Base-by-base conservation (phyloP, 73 alveolate genomes). In the Loxodes magnus region DNA sequence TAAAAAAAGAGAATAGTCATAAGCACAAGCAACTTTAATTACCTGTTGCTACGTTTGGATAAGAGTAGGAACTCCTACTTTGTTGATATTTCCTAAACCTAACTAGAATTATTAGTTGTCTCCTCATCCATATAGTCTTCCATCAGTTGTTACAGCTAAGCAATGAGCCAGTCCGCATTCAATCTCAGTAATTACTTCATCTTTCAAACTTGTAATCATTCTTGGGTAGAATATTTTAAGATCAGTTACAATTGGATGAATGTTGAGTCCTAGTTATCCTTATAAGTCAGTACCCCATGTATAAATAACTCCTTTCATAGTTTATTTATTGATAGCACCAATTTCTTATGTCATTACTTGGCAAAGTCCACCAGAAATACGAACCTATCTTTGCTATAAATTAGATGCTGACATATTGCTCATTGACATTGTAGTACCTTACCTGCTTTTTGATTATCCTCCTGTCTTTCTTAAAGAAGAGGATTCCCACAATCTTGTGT, bases 131-230 rank as follows among this genome's bases (percentile, higher is more conserved):
- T 56, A 88, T 25, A 83, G 67, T 33, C 39, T 48, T 16, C 94
- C 95, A 35, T 74, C 93, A 17, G 64, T 46, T 1, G 85, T 53
- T 43, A 88, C 51, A 3, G 90, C 94, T 5, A 75, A 63, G 23
- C 84, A 67, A 50, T 88, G 98, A 0, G 93, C 94, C 34, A 78
- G 96, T 9, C 98, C 98, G 44, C 93, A 77, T 27, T 92, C 74
- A 10, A 88, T 56, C 31, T 74, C 92, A 16, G 59, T 88, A 6
- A 88, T 88, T 22, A 83, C 43, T 53, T 78, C 73, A 44, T 88
- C 91, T 70, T 79, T 88, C 29, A 88, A 71, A 23, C 83, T 71
- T 2, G 72, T 59, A 7, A 88, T 56, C 80, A 83, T 88, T 50
- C 85, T 67, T 0, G 97, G 97, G 63, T 58, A 71, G 23, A 67